Evolutionary conservation across 2,329 filamentous ascomycete genomes (phyloP).

Genomic region (Parasarocladium wereldwijsianum): DNA sequence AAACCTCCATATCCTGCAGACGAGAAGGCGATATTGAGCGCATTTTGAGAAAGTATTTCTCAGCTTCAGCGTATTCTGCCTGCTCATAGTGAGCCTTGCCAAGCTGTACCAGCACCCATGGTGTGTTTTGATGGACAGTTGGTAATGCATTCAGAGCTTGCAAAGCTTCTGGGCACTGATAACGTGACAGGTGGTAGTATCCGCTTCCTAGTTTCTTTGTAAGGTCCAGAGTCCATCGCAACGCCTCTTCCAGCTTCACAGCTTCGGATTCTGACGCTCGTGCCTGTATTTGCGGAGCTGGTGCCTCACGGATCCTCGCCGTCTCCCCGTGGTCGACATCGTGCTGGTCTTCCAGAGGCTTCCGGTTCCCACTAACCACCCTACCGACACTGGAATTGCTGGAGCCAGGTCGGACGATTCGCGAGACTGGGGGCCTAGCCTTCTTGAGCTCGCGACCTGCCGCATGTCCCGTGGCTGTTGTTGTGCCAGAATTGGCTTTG

Average conservation of each 20-base stretch:
- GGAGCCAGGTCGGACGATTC: slow-evolving; percentile 50
- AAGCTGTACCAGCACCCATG: slow-evolving; percentile 85
- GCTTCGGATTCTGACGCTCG: slow-evolving; percentile 36
- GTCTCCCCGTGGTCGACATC: slow-evolving; percentile 56
- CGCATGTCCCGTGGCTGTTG: slow-evolving; percentile 40
- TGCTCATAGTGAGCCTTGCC: slow-evolving; percentile 88
- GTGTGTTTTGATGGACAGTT: slow-evolving; percentile 66
- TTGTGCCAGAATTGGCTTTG: slow-evolving; percentile 44
- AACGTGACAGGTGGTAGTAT: slow-evolving; percentile 65
- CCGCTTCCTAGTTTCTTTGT: slow-evolving; percentile 70
- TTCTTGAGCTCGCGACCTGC: slow-evolving; percentile 65
- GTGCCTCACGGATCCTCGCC: slow-evolving; percentile 27
- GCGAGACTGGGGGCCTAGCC: slow-evolving; percentile 56
- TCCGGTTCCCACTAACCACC: slow-evolving; percentile 82
- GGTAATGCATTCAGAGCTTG: slow-evolving; percentile 59
- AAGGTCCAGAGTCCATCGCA: slow-evolving; percentile 65
- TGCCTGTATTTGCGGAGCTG: slow-evolving; percentile 19
- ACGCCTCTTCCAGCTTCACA: slow-evolving; percentile 56
- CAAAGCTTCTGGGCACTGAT: slow-evolving; percentile 64
- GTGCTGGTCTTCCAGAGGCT: slow-evolving; percentile 50
- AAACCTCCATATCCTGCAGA: slow-evolving; percentile 92
- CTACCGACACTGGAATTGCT: slow-evolving; percentile 62
- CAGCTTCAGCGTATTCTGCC: slow-evolving; percentile 70
- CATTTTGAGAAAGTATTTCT: slow-evolving; percentile 71
- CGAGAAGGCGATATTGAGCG: slow-evolving; percentile 67